phyloP scores from a whole-genome alignment of 2,329 filamentous ascomycete genomes.

The Aaosphaeria arxii region DNA sequence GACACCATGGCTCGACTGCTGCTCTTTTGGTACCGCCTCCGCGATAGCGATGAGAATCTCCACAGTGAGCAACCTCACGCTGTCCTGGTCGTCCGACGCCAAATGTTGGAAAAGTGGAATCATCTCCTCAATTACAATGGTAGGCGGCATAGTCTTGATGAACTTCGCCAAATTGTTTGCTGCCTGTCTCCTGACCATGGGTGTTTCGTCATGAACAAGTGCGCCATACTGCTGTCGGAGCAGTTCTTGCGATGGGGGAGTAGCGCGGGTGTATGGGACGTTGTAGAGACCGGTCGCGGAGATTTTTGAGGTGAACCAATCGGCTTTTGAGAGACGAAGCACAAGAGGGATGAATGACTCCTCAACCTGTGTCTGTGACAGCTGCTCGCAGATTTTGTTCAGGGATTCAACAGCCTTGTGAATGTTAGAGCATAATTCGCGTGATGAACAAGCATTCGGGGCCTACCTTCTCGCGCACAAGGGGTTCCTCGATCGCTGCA shows the following conservation, averaged over 20 bases:
- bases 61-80: conserved; percentile 90
- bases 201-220: conserved; percentile 96
- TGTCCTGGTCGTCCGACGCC: conserved; percentile 95
- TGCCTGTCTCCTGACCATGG: conserved; percentile 96
- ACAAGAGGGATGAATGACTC: conserved; percentile 96
- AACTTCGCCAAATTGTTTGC: conserved; percentile 97
- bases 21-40: conserved; percentile 95
- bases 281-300: conserved; percentile 96
- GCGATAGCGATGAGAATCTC: conserved; percentile 95
- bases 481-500: conserved; percentile 95
- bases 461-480: conserved; percentile 91
- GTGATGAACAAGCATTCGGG: background rate
- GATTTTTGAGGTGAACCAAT: conserved; percentile 99
- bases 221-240: conserved; percentile 88
- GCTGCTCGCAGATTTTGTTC: conserved; percentile 96
- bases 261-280: conserved; percentile 87
- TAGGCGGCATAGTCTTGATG: conserved; percentile 91
- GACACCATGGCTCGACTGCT: conserved; percentile 94
- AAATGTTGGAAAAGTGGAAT: conserved; percentile 98
- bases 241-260: conserved; percentile 81
- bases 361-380: conserved; percentile 90
- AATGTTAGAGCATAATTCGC: conserved; percentile 23
- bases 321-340: conserved; percentile 93
- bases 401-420: conserved; percentile 91
- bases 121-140: conserved; percentile 96